Conservation (phyloP, 176 grass and related monocot genomes). For the Musa beccarii region DNA sequence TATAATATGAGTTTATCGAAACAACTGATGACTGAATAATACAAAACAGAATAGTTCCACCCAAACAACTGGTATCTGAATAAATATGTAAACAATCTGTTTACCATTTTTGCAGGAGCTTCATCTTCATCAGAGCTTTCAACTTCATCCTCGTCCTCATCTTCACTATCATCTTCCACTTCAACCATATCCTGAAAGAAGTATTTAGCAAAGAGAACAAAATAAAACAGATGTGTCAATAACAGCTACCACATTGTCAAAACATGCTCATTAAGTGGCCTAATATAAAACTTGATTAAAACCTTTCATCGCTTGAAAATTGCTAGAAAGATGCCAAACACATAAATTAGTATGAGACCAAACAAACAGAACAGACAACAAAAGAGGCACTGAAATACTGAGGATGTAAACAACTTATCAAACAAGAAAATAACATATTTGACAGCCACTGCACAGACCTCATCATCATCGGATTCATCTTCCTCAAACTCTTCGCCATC, state of each 20-base stretch:
- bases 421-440: too few relatives aligned
- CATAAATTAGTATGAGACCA: background rate
- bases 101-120: conserved; percentile 53
- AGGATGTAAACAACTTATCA: background rate
- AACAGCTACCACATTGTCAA: background rate
- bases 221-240: background rate
- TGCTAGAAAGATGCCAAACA: background rate
- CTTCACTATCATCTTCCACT: conserved; percentile 11
- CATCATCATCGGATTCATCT: conserved; percentile 17
- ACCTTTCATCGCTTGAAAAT: too few relatives aligned
- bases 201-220: background rate
- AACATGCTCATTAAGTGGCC: background rate
- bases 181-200: conserved; percentile 26
- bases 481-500: conserved; percentile 30
- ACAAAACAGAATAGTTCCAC: background rate
- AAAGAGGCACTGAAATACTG: background rate
- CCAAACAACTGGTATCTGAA: background rate
- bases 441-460: conserved; percentile 10
- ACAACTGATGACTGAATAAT: background rate
- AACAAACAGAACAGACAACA: background rate
- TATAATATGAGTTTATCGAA: background rate
- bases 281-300: background rate
- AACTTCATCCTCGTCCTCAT: conserved; percentile 5
- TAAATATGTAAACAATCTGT: background rate
- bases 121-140: conserved; percentile 37